Evolutionary conservation across 768 basidiomycete species (phyloP).

Genomic region (Auriscalpium microsporum): DNA sequence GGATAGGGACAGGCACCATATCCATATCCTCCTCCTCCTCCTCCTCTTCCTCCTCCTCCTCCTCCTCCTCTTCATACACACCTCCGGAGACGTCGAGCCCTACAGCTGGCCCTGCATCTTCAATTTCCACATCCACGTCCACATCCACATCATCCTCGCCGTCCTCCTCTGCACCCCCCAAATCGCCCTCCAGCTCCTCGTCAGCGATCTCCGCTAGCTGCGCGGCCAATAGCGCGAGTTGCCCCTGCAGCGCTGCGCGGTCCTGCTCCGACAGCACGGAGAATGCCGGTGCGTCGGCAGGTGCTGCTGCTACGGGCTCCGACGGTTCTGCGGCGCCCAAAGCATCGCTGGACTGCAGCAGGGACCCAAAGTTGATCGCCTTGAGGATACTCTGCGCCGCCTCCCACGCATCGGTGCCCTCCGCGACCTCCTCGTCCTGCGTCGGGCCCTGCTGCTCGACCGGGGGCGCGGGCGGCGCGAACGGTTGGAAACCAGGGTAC

Average conservation of each 20-base stretch:
- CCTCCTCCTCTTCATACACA: neutral
- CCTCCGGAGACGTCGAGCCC: neutral
- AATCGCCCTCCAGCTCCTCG: conserved; percentile 13
- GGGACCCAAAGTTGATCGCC: conserved; percentile 62
- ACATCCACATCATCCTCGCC: neutral
- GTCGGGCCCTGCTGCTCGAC: conserved; percentile 2
- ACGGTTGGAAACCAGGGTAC: conserved; percentile 7
- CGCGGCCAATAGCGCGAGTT: conserved; percentile 62
- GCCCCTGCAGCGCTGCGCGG: conserved; percentile 65
- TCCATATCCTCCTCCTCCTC: conserved; percentile 24
- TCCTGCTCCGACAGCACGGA: conserved; percentile 32
- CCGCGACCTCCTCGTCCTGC: conserved; percentile 26
- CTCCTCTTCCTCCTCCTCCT: neutral
- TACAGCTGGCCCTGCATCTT: too few species aligned
- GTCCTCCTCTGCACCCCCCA: conserved; percentile 1
- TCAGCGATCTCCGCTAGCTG: conserved; percentile 64
- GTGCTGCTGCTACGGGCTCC: neutral
- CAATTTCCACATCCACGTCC: conserved; percentile 2
- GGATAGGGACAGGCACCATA: conserved; percentile 17
- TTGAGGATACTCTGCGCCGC: conserved; percentile 72
- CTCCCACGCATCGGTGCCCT: conserved; percentile 60
- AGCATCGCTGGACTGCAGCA: conserved; percentile 26
- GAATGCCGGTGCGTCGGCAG: conserved; percentile 6
- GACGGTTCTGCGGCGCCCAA: neutral
- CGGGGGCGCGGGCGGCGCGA: conserved; percentile 27